phyloP scores from a whole-genome alignment of 306 rosid genomes.

The Quillaja saponaria region DNA sequence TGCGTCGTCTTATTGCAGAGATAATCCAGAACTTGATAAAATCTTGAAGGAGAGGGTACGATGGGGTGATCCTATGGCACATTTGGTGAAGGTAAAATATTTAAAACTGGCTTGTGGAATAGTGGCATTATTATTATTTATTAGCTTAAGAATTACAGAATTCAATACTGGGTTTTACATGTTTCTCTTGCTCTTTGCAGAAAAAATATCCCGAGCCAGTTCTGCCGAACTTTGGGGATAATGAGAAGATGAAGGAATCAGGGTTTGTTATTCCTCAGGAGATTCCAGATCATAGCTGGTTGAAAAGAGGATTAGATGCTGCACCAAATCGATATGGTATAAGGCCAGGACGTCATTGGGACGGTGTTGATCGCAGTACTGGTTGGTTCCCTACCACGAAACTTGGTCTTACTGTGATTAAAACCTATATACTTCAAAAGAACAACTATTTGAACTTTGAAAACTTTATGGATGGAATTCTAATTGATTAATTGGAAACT shows the following conservation, averaged over 20 bases:
- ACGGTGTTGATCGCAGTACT: constrained; percentile 87
- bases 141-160: constrained; percentile 7
- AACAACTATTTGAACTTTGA: not conserved
- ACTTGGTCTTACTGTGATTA: not conserved
- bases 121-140: no score
- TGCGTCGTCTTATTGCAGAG: constrained; percentile 53
- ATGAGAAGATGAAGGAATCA: constrained; percentile 74
- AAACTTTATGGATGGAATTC: not conserved
- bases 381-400: constrained; percentile 54
- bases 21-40: constrained; percentile 83
- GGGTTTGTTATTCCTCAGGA: constrained; percentile 91
- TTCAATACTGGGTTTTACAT: constrained; percentile 27
- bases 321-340: constrained; percentile 82
- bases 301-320: constrained; percentile 71
- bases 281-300: constrained; percentile 83
- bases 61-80: constrained; percentile 99
- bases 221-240: constrained; percentile 65
- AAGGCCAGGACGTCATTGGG: constrained; percentile 94
- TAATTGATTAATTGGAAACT: constrained; percentile 4
- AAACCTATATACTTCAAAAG: not conserved
- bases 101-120: constrained; percentile 6
- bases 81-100: constrained; percentile 76
- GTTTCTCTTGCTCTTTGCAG: constrained; percentile 45
- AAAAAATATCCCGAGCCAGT: constrained; percentile 55
- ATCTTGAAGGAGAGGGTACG: constrained; percentile 67